Evolutionary conservation across 164 flowering plant species (phyloP).

Genomic region (Echeveria elegans): DNA sequence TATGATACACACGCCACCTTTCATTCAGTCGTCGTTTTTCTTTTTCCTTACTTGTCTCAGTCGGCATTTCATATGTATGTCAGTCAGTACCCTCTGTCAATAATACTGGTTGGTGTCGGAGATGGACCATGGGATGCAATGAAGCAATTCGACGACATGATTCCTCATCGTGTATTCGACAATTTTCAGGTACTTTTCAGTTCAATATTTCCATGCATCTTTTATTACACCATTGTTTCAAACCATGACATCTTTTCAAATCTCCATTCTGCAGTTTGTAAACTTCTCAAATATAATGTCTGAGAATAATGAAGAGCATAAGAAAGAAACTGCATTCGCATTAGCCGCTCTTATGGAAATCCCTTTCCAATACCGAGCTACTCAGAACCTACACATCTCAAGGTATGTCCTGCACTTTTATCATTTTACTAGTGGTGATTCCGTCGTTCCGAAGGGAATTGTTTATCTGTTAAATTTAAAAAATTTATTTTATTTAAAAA

Average conservation of each 20-base stretch:
- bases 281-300: conserved; percentile 84
- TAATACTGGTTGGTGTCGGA: conserved; percentile 81
- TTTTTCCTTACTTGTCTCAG: neutral
- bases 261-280: conserved; percentile 53
- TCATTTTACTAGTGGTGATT: too few relatives aligned
- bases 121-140: conserved; percentile 96
- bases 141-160: conserved; percentile 76
- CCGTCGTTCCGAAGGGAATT: too few relatives aligned
- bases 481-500: too few relatives aligned
- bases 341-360: conserved; percentile 94
- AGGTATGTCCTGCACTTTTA: conserved; percentile 21
- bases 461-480: too few relatives aligned
- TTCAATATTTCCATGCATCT: neutral
- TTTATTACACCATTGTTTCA: neutral
- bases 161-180: conserved; percentile 72
- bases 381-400: conserved; percentile 26
- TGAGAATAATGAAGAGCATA: conserved; percentile 41
- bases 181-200: conserved; percentile 63
- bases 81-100: conserved; percentile 77
- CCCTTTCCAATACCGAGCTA: conserved; percentile 72
- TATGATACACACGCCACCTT: neutral
- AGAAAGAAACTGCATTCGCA: conserved; percentile 83
- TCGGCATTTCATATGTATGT: conserved; percentile 3
- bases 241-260: neutral
- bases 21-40: neutral